Percentiles rank a stretch among this genome's conserved stretches.
Conservation (phyloP, 352 stramenopile genomes). For the Pythium insidiosum region DNA sequence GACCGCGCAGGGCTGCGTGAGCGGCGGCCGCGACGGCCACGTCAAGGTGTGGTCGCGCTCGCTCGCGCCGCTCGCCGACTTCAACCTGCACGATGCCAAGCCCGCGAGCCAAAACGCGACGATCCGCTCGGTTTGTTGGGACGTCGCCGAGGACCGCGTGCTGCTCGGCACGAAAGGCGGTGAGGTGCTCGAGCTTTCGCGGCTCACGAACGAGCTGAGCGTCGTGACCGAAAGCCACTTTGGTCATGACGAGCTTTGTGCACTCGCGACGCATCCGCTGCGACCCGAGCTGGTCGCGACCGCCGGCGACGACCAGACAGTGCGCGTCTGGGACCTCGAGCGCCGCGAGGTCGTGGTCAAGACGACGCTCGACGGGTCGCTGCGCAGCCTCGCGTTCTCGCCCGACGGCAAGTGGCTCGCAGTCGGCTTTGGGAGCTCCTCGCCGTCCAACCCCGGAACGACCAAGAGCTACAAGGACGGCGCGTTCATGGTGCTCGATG, state of each 20-base stretch:
- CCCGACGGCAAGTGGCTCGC: slow-evolving; percentile 59
- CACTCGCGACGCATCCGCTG: slow-evolving; percentile 36
- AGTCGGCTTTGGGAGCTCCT: slow-evolving; percentile 47
- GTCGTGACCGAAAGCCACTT: slow-evolving; percentile 65
- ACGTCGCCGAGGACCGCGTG: slow-evolving; percentile 56
- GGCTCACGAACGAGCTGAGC: slow-evolving; percentile 46
- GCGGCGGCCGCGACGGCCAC: slow-evolving; percentile 50
- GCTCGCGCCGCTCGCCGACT: slow-evolving; percentile 43
- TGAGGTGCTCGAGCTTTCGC: slow-evolving; percentile 60
- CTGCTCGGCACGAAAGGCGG: slow-evolving; percentile 60
- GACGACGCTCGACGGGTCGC: slow-evolving; percentile 37
- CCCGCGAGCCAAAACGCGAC: slow-evolving; percentile 34
- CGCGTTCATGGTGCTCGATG: slow-evolving; percentile 40
- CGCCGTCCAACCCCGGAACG: neutral
- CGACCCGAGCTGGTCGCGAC: slow-evolving; percentile 51
- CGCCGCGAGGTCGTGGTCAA: slow-evolving; percentile 49
- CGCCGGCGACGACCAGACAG: slow-evolving; percentile 52
- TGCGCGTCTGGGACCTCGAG: slow-evolving; percentile 61
- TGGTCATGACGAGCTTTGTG: slow-evolving; percentile 36
- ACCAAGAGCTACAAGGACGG: slow-evolving; percentile 12
- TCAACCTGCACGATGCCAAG: slow-evolving; percentile 44
- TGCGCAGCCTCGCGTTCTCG: slow-evolving; percentile 56
- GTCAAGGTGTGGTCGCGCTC: slow-evolving; percentile 61
- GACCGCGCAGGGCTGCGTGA: slow-evolving; percentile 43
- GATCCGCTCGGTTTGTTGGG: slow-evolving; percentile 59